Conservation (phyloP, 768 basidiomycete species). For the Boletus subparvulus region DNA sequence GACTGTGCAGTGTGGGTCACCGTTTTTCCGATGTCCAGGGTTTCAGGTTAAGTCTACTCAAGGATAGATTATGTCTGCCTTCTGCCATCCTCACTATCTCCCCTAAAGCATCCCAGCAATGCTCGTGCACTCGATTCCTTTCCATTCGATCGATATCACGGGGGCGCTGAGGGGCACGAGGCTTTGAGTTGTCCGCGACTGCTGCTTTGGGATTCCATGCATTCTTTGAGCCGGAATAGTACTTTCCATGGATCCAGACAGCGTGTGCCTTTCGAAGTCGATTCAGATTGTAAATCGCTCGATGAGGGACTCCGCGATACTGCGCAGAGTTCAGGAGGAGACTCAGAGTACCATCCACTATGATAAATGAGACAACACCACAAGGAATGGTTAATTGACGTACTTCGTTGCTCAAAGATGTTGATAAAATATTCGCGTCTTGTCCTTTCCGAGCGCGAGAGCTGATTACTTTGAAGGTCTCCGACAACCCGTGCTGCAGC, state of each 20-base stretch:
- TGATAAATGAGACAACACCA: slow-evolving; percentile 12
- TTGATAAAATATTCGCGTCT: slow-evolving; percentile 43
- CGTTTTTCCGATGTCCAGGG: slow-evolving; percentile 23
- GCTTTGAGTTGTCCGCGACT: slow-evolving; percentile 22
- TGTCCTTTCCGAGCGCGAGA: slow-evolving; percentile 29
- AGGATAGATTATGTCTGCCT: slow-evolving; percentile 45
- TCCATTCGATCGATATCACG: slow-evolving; percentile 21
- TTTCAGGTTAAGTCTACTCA: slow-evolving; percentile 46
- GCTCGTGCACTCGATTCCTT: slow-evolving; percentile 33
- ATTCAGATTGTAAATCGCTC: slow-evolving; percentile 52
- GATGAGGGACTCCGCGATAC: slow-evolving; percentile 62
- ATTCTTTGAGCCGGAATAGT: slow-evolving; percentile 19
- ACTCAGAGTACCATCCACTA: slow-evolving; percentile 69
- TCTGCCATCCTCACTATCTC: slow-evolving; percentile 62
- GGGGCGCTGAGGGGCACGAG: slow-evolving; percentile 6
- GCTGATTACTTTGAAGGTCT: slow-evolving; percentile 37
- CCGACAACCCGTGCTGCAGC: slow-evolving; percentile 44
- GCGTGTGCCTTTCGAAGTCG: slow-evolving; percentile 31
- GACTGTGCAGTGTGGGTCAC: background rate
- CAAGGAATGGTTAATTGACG: slow-evolving; percentile 9
- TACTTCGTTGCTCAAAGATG: slow-evolving; percentile 58
- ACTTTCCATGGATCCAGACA: slow-evolving; percentile 27
- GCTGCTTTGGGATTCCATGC: slow-evolving; percentile 43
- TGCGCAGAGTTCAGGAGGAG: slow-evolving; percentile 61
- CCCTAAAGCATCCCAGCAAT: slow-evolving; percentile 47